A percentile compares a stretch with the other conserved stretches of the same genome.
phyloP scores from a whole-genome alignment of 371 early-diverging fungal species.

The Actinomortierella ambigua region DNA sequence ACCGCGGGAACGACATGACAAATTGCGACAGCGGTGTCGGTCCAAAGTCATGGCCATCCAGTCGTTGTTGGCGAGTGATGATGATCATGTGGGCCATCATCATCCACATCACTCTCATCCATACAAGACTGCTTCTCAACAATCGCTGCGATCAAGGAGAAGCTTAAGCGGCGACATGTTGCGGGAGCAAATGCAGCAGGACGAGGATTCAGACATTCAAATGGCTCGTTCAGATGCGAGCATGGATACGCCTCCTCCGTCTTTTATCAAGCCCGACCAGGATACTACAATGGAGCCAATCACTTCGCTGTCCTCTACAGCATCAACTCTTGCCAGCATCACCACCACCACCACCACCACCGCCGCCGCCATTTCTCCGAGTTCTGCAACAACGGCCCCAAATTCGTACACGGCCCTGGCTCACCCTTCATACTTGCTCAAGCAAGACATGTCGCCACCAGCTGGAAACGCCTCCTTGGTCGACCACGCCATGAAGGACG shows the following conservation, averaged over 20 bases:
- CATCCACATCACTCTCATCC: no score
- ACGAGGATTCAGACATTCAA: constrained; percentile 1
- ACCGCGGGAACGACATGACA: constrained; percentile 28
- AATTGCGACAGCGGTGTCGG: constrained; percentile 36
- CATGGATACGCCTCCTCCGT: neutral
- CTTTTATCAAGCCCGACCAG: constrained; percentile 8
- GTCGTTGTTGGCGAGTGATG: constrained; percentile 34
- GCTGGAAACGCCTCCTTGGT: no score
- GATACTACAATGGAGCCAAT: no score
- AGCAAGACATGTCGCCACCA: no score
- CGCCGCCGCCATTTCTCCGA: no score
- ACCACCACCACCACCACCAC: no score
- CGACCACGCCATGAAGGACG: no score
- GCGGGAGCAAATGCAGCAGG: constrained; percentile 1
- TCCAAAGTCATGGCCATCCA: constrained; percentile 46
- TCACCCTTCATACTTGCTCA: no score
- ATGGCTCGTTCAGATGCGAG: neutral
- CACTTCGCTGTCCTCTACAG: no score
- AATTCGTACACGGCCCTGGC: neutral
- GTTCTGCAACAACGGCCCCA: neutral
- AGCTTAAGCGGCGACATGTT: constrained; percentile 10
- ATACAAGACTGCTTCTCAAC: no score
- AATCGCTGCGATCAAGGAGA: neutral
- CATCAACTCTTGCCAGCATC: no score
- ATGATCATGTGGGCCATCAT: constrained; percentile 22